Percentiles rank a stretch among this genome's conserved stretches.
These are phyloP conservation scores for Papiliotrema terrestris DNA, from an alignment of 1,284 basidiomycete genomes.

Conservation along the genomic window DNA sequence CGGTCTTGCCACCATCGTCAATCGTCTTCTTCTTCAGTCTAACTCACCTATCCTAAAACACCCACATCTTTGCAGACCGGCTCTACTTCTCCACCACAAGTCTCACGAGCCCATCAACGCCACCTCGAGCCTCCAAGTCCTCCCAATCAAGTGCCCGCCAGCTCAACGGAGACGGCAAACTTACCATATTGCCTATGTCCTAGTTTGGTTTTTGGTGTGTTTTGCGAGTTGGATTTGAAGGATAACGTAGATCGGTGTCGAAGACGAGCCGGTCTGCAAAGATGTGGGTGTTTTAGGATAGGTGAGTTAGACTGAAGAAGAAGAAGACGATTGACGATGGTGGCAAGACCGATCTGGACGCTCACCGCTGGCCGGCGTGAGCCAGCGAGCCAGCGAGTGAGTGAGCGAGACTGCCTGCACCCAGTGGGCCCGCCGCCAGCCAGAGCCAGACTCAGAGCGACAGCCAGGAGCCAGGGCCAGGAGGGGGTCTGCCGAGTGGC, in stretches of 20 bases:
- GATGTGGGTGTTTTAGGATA: not conserved
- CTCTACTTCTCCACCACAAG: not conserved
- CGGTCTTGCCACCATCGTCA: slow-evolving; percentile 4
- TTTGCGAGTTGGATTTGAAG: not conserved
- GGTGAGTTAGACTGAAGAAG: not conserved
- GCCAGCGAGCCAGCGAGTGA: not conserved
- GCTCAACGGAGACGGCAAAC: too few relatives aligned
- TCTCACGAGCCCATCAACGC: too few relatives aligned
- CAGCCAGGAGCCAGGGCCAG: too few relatives aligned
- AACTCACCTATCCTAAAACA: not conserved
- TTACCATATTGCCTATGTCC: slow-evolving; percentile 2
- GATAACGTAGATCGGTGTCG: not conserved
- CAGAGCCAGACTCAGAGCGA: not conserved
- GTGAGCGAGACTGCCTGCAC: not conserved
- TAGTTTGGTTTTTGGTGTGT: not conserved
- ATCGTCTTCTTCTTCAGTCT: not conserved
- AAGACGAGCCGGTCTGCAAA: slow-evolving; percentile 1
- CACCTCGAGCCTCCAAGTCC: too few relatives aligned
- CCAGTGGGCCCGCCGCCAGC: not conserved
- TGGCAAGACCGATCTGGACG: slow-evolving; percentile 3
- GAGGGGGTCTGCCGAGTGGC: too few relatives aligned
- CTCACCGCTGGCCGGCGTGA: too few relatives aligned
- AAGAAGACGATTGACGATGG: not conserved
- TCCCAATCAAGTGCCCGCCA: too few relatives aligned
- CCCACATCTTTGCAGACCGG: not conserved